Evolutionary conservation across 1,139 yeast genomes (phyloP), one percentile per base, ranked within the genome.

Genomic region (Scheffersomyces quercinus): DNA sequence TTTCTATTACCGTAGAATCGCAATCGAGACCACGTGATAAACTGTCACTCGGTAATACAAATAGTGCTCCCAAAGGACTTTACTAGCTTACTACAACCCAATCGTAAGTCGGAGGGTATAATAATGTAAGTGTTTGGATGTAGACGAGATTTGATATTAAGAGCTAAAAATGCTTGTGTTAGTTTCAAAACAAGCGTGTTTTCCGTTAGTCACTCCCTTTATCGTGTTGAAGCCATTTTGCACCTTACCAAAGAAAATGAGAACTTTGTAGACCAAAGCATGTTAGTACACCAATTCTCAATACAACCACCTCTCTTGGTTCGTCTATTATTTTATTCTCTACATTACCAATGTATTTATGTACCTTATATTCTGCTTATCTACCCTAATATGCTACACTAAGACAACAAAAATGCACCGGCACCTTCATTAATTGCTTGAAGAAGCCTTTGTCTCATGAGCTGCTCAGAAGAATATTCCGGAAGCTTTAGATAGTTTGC

Each of bases 401-500:
- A 85, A 4, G 97, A 89, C 37, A 93, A 72, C 41, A 88, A 75
- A 63, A 93, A 93, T 1, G 96, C 89, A 16, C 90, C 95, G 1
- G 93, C 86, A 28, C 99, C 99, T 55, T 91, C 98, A 20, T 72
- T 72, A 55, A 90, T 81, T 0, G 99, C 97, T 47, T 81, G 85
- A 20, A 68, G 48, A 10, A 93, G 64, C 45, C 85, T 74, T 34
- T 71, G 59, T 45, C 64, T 70, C 83, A 93, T 76, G 1, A 88
- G 65, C 28, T 73, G 82, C 48, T 74, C 75, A 28, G 79, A 70
- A 2, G 89, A 77, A 59, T 93, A 93, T 49, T 85, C 81, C 2
- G 99, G 99, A 28, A 93, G 68, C 63, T 93, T 93, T 52, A 93
- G 75, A 59, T 93, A 93, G 62, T 93, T 93, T 5, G 96, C 98